phyloP scores from a whole-genome alignment of 805 yeast species.

The Metschnikowia koreensis region DNA sequence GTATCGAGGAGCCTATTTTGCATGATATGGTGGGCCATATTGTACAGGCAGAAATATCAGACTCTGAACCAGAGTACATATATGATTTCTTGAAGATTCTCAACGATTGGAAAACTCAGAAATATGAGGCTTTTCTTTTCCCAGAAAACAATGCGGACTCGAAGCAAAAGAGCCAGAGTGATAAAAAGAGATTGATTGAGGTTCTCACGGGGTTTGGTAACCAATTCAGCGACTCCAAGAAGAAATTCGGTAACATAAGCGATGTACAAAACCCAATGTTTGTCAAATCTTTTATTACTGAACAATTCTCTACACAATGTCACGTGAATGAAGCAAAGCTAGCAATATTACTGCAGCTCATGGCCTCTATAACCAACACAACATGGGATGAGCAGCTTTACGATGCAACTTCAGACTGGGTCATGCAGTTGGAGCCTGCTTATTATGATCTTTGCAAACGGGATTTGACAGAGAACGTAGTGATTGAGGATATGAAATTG shows the following conservation, averaged over 20 bases:
- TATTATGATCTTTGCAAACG: conserved; percentile 13
- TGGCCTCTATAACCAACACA: conserved; percentile 12
- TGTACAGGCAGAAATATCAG: conserved; percentile 1
- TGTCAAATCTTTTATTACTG: conserved; percentile 17
- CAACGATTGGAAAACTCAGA: conserved; percentile 28
- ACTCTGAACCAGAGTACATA: conserved; percentile 13
- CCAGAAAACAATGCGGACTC: conserved; percentile 11
- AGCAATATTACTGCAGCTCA: conserved; percentile 23
- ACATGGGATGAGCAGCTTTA: conserved; percentile 24
- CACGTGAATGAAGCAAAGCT: conserved; percentile 25
- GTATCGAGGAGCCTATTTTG: conserved; percentile 4
- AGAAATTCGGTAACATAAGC: conserved; percentile 4
- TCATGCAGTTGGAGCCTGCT: conserved; percentile 28
- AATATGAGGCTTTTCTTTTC: conserved; percentile 18
- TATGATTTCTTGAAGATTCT: conserved; percentile 24
- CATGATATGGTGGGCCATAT: conserved; percentile 15
- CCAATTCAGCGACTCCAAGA: conserved; percentile 9
- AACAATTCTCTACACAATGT: conserved; percentile 10
- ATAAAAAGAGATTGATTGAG: conserved; percentile 33
- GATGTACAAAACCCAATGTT: conserved; percentile 4
- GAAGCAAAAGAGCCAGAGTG: conserved; percentile 22
- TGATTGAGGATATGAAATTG: conserved; percentile 18
- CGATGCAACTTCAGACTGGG: conserved; percentile 35
- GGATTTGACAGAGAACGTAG: not conserved
- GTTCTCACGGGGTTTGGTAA: conserved; percentile 35